Base-by-base conservation (phyloP, 2,329 filamentous ascomycete species). In the Colletotrichum viniferum region DNA sequence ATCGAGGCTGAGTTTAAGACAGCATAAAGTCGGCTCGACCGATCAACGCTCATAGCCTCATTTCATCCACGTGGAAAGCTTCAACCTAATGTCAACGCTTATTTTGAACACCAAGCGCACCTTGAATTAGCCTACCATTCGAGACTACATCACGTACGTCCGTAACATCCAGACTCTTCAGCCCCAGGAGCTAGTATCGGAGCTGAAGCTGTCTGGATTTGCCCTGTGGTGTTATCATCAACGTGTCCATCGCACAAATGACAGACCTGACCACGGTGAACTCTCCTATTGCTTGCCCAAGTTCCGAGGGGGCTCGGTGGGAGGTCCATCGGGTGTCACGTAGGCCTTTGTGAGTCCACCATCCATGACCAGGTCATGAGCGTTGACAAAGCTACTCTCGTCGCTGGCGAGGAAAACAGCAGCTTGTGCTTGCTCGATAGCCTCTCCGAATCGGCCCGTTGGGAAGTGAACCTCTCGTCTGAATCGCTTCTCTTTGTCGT, bases 261-360 rank as follows among this genome's bases (percentile, higher is more conserved):
- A 13, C 43, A 0, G n/a, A 13, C 12, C 43, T 5, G 4, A 3
- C 18, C 12, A 32, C 6, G 24, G 10, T 0, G 4, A 13, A 36
- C 21, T 21, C 16, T 14, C 30, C 0, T 36, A 62, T 36, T 30
- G 5, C 30, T 62, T 24, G 0, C 30, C 58, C 32, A 62, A 34
- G 18, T 14, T 36, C 28, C 18, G 16, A 62, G n/a, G 30, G n/a
- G 58, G 26, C 0, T 34, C 58, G 10, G 58, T 62, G 30, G 91
- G 82, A 18, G 89, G 87, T 4, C 92, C 92, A 84, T 93, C 91
- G 3, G 92, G 86, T 2, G 92, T 94, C 34, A 94, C 92, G 84
- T 98, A 98, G 60, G 96, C 95, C 89, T 94, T 98, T 80, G 93
- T 96, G 94, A 99, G 95, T 74, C 96, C 96, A 73, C 97, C 97